Evolutionary conservation across 129 eudicot genomes (phyloP), one percentile per base, ranked within the genome.

Genomic region (Tagetes patula): DNA sequence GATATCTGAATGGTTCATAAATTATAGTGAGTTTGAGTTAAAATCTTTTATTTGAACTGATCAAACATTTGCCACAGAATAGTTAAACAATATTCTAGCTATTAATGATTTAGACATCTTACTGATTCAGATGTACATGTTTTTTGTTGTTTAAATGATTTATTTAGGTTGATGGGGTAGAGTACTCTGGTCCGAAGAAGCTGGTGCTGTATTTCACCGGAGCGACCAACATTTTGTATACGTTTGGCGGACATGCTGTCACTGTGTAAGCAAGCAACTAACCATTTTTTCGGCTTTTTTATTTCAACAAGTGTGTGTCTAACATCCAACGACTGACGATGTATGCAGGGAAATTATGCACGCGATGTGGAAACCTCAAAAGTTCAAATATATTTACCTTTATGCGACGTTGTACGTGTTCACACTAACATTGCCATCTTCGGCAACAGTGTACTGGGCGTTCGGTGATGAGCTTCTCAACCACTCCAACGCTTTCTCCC

Each of bases 211-310:
- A 94, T 75, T 94, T 94, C 75, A 94, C 98, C 70, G 98, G 98
- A 27, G 98, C 98, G 42, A 94, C 98, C 68, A 94, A 94, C 71
- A 94, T 94, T 41, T 78, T 94, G 56, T 94, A 94, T 84, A 94
- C 98, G 50, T 94, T 94, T 46, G 98, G 98, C 45, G 98, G 98
- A 61, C 98, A 94, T 69, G 98, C 98, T 70, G 98, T 94, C 55
- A 94, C 98, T 58, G 98, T 94, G 98, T 94, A 94, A 86, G 96
- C 33, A 8, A 20, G 27, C 27, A 20, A 20, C 27, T 20, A 20
- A 20, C 27, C 27, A 20, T 20, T 20, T 20, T 20, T 0, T 20
- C 27, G 0, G 27, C 0, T 20, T 20, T 20, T 20, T 20, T 20
- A 20, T 20, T 20, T 20, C 27, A 20, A 20, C 27, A 20, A 20